Evolutionary conservation across 176 grass and related monocot genomes (phyloP).

Genomic region (Eragrostis curvula): DNA sequence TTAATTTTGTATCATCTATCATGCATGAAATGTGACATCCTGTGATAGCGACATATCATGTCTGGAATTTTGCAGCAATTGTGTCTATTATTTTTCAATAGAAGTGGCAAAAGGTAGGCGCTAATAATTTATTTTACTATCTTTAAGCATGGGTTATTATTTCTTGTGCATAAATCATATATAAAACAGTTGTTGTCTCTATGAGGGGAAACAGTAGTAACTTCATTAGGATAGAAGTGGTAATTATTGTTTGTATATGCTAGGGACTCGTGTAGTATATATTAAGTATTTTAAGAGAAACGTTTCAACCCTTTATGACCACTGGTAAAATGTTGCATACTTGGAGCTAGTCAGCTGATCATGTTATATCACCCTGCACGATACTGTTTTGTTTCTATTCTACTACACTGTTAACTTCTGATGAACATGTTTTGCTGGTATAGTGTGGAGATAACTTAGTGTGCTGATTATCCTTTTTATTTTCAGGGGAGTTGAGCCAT

Average conservation of each 20-base stretch:
- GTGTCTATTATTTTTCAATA: background rate
- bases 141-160: background rate
- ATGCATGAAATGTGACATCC: background rate
- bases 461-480: slow-evolving; percentile 17
- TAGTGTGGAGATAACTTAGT: slow-evolving; percentile 39
- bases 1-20: background rate
- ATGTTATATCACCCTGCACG: background rate
- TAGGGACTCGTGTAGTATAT: slow-evolving; percentile 15
- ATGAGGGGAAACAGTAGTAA: background rate
- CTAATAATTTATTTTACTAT: background rate
- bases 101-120: background rate
- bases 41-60: background rate
- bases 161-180: background rate
- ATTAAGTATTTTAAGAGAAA: background rate
- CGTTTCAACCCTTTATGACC: background rate
- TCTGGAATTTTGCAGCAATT: background rate
- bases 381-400: background rate
- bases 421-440: slow-evolving; percentile 25
- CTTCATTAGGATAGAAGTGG: background rate
- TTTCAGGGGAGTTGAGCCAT: slow-evolving; percentile 79
- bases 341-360: slow-evolving; percentile 13
- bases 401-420: background rate
- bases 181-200: background rate
- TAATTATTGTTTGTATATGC: background rate
- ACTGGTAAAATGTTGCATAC: background rate